Base-by-base conservation (phyloP, 768 basidiomycete species). In the Mycena rebaudengoi region DNA sequence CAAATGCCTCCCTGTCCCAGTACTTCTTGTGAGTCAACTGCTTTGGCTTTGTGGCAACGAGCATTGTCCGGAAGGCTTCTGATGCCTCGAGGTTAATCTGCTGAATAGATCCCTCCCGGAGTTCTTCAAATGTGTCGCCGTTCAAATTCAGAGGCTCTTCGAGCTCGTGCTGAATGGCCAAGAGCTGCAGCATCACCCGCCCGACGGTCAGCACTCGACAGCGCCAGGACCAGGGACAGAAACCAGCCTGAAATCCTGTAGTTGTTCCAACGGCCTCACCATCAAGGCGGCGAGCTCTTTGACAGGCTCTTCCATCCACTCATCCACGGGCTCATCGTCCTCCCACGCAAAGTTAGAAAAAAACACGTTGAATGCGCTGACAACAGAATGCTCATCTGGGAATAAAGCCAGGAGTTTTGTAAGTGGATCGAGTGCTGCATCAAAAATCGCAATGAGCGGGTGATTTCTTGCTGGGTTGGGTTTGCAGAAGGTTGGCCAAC, bases 81-180 rank as follows among this genome's bases (percentile, higher is more conserved):
- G 7, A 2, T 7, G 12, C 12, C 32, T 54, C 39, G n/a, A 6
- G 6, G 33, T 7, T 3, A 7, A 7, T n/a, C 18, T 12, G 20
- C 18, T 7, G 3, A 39, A 54, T 20, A n/a, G 37, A 14, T 20
- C 18, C 52, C 39, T 41, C 8, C 25, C 1, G 25, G 16, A 54
- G 37, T 4, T 54, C 52, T 21, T 28, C 37, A 18, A 29, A 37
- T 14, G 14, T 54, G 26, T 54, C 52, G 21, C 52, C 39, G 16
- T 54, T 54, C 39, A 54, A 21, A 29, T 54, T 28, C 37, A 54
- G 25, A 43, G 44, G 56, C 26, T 58, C 56, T 35, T 58, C 25
- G 8, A 58, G 56, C 21, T 48, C n/a, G 21, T 58, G 16, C 25
- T 58, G 56, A 48, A 58, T 21, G 43, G 44, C 56, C 26, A 58